Percentiles rank a stretch among this genome's conserved stretches.
Evolutionary conservation across 192 early-diverging fungal genomes (phyloP).

Genomic region (Funneliformis geosporum): DNA sequence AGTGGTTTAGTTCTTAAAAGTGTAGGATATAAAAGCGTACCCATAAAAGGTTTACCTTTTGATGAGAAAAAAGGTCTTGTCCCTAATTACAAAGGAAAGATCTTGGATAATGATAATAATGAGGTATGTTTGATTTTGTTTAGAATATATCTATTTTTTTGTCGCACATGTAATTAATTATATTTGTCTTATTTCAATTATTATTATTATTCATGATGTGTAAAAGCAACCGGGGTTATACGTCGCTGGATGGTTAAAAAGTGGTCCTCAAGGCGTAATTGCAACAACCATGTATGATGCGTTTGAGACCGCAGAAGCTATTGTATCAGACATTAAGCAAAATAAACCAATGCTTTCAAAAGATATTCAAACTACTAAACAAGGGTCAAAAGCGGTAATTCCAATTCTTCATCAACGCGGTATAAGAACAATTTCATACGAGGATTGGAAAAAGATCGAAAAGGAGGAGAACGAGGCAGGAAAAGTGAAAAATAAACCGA

Average conservation of each 20-base stretch:
- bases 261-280: conserved; percentile 91
- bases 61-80: conserved; percentile 64
- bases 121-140: conserved; percentile 28
- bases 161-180: not conserved
- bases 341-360: conserved; percentile 46
- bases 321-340: conserved; percentile 61
- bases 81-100: conserved; percentile 81
- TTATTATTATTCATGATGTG: not conserved
- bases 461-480: conserved; percentile 70
- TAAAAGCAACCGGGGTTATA: conserved; percentile 72
- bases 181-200: no score
- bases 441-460: conserved; percentile 86
- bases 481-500: conserved; percentile 63
- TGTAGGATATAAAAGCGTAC: conserved; percentile 83
- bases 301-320: conserved; percentile 82
- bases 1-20: conserved; percentile 77
- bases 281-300: conserved; percentile 94
- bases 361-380: not conserved
- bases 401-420: conserved; percentile 40
- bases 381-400: conserved; percentile 33
- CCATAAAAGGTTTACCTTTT: conserved; percentile 77
- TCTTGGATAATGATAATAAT: conserved; percentile 48
- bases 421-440: conserved; percentile 59
- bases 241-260: conserved; percentile 93
- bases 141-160: not conserved